These are phyloP conservation scores for Xylaria intraflava DNA, from an alignment of 495 filamentous ascomycete genomes.

Conservation along the genomic window DNA sequence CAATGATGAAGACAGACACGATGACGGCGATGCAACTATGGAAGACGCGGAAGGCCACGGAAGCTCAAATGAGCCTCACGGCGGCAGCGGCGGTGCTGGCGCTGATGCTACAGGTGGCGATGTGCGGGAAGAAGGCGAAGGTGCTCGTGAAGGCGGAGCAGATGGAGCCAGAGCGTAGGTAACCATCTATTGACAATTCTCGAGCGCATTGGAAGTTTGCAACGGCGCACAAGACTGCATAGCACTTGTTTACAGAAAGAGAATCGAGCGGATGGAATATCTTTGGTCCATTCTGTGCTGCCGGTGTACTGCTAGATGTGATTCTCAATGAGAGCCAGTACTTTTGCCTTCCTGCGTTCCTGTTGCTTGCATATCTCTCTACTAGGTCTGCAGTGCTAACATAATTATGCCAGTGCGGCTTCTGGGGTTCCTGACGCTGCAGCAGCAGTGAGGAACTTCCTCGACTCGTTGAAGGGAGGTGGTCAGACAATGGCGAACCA, in stretches of 20 bases:
- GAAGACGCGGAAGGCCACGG: slow-evolving; percentile 71
- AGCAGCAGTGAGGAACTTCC: slow-evolving; percentile 74
- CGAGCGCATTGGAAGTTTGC: slow-evolving; percentile 24
- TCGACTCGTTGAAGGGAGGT: slow-evolving; percentile 69
- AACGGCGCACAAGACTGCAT: slow-evolving; percentile 18
- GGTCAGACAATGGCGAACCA: slow-evolving; percentile 28
- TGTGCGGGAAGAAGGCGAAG: slow-evolving; percentile 80
- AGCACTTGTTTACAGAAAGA: slow-evolving; percentile 19
- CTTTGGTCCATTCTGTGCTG: slow-evolving; percentile 1
- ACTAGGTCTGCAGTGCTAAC: slow-evolving; percentile 28
- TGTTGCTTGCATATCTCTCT: background rate
- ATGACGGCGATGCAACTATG: slow-evolving; percentile 70
- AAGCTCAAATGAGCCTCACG: slow-evolving; percentile 50
- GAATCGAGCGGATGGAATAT: background rate
- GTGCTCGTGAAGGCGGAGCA: slow-evolving; percentile 81
- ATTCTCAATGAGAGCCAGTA: slow-evolving; percentile 20
- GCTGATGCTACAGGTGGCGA: slow-evolving; percentile 83
- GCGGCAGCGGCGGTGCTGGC: slow-evolving; percentile 71
- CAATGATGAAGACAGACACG: slow-evolving; percentile 53
- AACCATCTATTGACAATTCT: slow-evolving; percentile 36
- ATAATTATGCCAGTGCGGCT: slow-evolving; percentile 33
- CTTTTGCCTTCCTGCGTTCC: slow-evolving; percentile 12
- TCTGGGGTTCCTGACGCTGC: slow-evolving; percentile 47
- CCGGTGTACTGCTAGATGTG: slow-evolving; percentile 27
- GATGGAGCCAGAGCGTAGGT: slow-evolving; percentile 99